Evolutionary conservation across 345 rosid species (phyloP).

Genomic region (Salix purpurea): DNA sequence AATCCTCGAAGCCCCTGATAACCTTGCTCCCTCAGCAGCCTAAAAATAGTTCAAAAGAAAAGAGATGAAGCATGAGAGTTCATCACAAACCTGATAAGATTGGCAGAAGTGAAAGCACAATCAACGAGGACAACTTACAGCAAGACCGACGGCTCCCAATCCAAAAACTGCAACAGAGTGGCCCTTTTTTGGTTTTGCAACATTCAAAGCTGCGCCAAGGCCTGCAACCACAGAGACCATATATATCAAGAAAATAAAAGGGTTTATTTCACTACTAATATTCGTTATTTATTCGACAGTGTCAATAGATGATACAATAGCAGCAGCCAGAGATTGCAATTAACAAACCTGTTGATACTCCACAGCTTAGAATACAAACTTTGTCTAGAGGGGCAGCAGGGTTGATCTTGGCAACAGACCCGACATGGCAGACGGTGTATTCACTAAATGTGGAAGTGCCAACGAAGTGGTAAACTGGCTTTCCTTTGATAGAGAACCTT

Average conservation of each 20-base stretch:
- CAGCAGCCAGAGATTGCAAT: not conserved
- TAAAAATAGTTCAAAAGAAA: not conserved
- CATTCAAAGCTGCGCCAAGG: conserved; percentile 70
- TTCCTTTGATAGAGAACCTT: conserved; percentile 63
- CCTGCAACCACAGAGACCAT: conserved; percentile 26
- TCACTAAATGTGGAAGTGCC: conserved; percentile 82
- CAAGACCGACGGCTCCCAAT: conserved; percentile 76
- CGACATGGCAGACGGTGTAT: conserved; percentile 77
- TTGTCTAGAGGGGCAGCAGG: conserved; percentile 79
- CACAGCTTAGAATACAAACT: conserved; percentile 75
- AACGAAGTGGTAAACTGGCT: conserved; percentile 66
- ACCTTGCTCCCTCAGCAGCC: conserved; percentile 87
- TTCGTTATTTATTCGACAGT: not conserved
- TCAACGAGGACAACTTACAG: conserved; percentile 29
- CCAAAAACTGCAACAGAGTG: conserved; percentile 63
- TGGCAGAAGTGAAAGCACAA: not conserved
- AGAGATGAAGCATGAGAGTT: not conserved
- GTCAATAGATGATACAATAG: not conserved
- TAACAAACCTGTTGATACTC: conserved; percentile 58
- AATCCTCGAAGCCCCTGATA: conserved; percentile 60
- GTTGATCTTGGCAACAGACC: conserved; percentile 67
- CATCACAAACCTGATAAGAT: not conserved
- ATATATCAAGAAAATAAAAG: not conserved
- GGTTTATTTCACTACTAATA: not conserved
- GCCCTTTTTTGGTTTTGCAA: conserved; percentile 69